These are phyloP conservation scores for Peniophora sp. DNA, from an alignment of 1,284 basidiomycete species.

Conservation along the genomic window DNA sequence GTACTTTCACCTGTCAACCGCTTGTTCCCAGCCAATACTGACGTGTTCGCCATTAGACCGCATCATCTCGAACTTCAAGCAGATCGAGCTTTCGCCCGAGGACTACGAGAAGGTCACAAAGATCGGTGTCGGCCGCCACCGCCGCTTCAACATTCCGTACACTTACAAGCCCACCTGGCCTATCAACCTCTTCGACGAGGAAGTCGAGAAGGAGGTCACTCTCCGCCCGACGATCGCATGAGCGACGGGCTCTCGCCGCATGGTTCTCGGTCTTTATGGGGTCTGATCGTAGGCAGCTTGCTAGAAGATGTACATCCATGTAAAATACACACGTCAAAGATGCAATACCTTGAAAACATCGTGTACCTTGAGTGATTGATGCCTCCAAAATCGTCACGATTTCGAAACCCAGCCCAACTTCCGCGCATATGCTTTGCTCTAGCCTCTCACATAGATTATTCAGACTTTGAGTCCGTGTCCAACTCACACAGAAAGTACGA, in stretches of 20 bases:
- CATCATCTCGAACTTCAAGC: conserved; percentile 48
- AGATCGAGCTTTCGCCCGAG: conserved; percentile 41
- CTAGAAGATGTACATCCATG: no score
- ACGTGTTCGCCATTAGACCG: conserved; percentile 20
- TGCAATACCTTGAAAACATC: no score
- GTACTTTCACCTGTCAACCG: conserved; percentile 11
- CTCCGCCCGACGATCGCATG: conserved; percentile 32
- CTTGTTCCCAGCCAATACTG: background rate
- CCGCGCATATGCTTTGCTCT: no score
- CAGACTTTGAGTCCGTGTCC: no score
- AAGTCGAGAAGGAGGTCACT: conserved; percentile 36
- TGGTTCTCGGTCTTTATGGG: no score
- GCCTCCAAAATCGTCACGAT: no score
- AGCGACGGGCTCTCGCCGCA: conserved; percentile 25
- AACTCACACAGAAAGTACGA: no score
- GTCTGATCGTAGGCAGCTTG: no score
- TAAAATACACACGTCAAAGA: no score
- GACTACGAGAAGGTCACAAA: conserved; percentile 41
- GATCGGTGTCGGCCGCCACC: conserved; percentile 45
- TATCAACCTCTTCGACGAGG: conserved; percentile 61
- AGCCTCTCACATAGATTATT: no score
- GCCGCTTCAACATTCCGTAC: conserved; percentile 59
- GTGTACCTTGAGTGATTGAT: no score
- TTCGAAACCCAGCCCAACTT: no score
- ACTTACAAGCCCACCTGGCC: conserved; percentile 58